Evolutionary conservation across 768 basidiomycete species (phyloP).

Genomic region (Mycena amicta): DNA sequence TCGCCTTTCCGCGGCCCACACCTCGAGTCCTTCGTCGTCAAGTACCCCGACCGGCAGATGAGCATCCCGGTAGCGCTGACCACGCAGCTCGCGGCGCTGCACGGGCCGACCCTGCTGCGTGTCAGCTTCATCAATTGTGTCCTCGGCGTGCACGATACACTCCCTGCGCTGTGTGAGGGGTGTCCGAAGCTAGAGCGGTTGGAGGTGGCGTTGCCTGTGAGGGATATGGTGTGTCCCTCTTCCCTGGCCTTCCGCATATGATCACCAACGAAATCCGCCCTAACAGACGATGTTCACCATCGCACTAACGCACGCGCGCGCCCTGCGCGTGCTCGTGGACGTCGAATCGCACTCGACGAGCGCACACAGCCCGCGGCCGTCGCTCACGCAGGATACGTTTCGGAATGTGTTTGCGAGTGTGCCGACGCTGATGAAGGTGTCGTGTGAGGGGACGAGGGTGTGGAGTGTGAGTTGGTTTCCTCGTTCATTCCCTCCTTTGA

Average conservation of each 20-base stretch:
- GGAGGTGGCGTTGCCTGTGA: conserved; percentile 52
- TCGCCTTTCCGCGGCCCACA: conserved; percentile 35
- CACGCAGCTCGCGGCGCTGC: conserved; percentile 41
- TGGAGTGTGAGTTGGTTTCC: conserved; percentile 64
- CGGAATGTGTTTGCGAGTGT: conserved; percentile 43
- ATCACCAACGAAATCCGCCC: too few species aligned
- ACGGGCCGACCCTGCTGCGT: conserved; percentile 44
- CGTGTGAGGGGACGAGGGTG: conserved; percentile 46
- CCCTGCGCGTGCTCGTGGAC: conserved; percentile 49
- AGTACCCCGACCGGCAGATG: conserved; percentile 46
- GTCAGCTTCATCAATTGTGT: conserved; percentile 52
- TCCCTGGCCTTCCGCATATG: not conserved
- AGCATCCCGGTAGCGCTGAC: conserved; percentile 42
- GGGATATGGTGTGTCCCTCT: conserved; percentile 40
- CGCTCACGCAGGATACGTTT: conserved; percentile 41
- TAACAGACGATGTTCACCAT: conserved; percentile 36
- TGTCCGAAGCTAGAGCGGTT: conserved; percentile 53
- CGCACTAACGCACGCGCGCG: conserved; percentile 38
- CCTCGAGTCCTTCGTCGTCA: conserved; percentile 44
- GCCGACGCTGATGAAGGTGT: conserved; percentile 45
- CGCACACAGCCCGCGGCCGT: conserved; percentile 38
- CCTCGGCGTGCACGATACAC: conserved; percentile 37
- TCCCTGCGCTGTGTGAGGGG: conserved; percentile 41
- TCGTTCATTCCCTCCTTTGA: not conserved
- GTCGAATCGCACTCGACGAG: conserved; percentile 41